Conservation (phyloP, 176 grass and related monocot genomes). For the barley (Hordeum vulgare) region MorexV3_pseudomolecules_assembly NC_058520.1:535957514-535958013, state of each 20-base stretch:
- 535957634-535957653: constrained; percentile 31
- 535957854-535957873: constrained; percentile 80
- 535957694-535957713: background rate
- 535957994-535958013: constrained; percentile 34
- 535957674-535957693: constrained; percentile 7
- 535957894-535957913: constrained; percentile 29
- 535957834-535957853: constrained; percentile 81
- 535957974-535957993: constrained; percentile 34
- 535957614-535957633: background rate
- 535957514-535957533: background rate
- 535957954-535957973: constrained; percentile 1
- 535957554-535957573: constrained; percentile 51
- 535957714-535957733: constrained; percentile 11
- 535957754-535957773: constrained; percentile 11
- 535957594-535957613: background rate
- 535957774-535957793: constrained; percentile 48
- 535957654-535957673: constrained; percentile 42
- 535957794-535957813: constrained; percentile 56
- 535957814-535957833: constrained; percentile 41
- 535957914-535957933: background rate
- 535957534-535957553: constrained; percentile 3
- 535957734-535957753: constrained; percentile 35
- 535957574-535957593: constrained; percentile 31
- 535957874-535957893: constrained; percentile 40
- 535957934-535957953: constrained; percentile 8